Conservation (phyloP, 768 basidiomycete genomes). For the Russula dissimulans region DNA sequence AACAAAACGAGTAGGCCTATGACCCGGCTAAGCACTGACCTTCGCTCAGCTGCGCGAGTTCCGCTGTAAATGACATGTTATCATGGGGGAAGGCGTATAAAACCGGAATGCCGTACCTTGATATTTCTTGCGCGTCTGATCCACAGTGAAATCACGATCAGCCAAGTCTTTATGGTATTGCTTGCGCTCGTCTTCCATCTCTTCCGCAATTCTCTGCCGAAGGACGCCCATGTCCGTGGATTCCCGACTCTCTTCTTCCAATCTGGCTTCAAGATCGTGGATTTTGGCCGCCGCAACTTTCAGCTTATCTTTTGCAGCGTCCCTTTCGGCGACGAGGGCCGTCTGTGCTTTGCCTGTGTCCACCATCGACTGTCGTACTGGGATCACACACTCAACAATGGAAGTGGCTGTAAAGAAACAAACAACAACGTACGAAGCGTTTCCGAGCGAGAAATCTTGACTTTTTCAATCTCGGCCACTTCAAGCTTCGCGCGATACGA, state of each 20-base stretch:
- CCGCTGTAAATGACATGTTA: constrained; percentile 36
- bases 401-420: background rate
- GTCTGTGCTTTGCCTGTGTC: constrained; percentile 54
- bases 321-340: constrained; percentile 42
- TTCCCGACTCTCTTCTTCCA: constrained; percentile 61
- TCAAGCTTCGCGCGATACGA: constrained; percentile 52
- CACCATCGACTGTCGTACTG: constrained; percentile 52
- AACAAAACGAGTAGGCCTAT: background rate
- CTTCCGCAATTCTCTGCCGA: constrained; percentile 59
- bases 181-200: constrained; percentile 70
- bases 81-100: background rate
- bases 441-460: constrained; percentile 56
- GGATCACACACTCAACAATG: background rate
- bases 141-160: constrained; percentile 66
- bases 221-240: constrained; percentile 55
- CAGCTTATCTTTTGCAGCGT: constrained; percentile 41
- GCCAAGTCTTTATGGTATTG: constrained; percentile 73
- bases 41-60: constrained; percentile 72
- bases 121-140: constrained; percentile 81
- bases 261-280: constrained; percentile 49
- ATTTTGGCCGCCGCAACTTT: constrained; percentile 43
- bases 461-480: constrained; percentile 57
- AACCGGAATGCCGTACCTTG: constrained; percentile 43
- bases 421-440: constrained; percentile 39
- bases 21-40: constrained; percentile 32